Evolutionary conservation across 2,329 filamentous ascomycete species (phyloP).

Genomic region (Colletotrichum truncatum): DNA sequence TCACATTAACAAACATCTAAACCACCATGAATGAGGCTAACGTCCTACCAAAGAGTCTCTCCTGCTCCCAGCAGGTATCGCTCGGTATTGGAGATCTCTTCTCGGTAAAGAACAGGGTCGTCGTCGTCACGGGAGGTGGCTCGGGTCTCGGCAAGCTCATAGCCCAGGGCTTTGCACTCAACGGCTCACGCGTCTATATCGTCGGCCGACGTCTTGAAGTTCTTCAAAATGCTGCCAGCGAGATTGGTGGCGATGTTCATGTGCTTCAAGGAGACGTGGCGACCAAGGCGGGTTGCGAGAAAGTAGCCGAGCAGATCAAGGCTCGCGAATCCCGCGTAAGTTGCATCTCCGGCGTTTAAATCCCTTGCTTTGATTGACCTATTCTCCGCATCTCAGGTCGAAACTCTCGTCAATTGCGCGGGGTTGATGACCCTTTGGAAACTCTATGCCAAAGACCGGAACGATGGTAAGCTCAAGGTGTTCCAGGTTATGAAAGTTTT

Average conservation of each 20-base stretch:
- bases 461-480: constrained; percentile 21
- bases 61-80: constrained; percentile 33
- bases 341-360: neutral
- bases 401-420: constrained; percentile 38
- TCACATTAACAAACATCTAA: neutral
- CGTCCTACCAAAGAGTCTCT: neutral
- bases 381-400: constrained; percentile 29
- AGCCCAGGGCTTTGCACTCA: constrained; percentile 50
- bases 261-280: constrained; percentile 38
- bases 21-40: neutral
- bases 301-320: constrained; percentile 33
- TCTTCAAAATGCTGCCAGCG: constrained; percentile 44
- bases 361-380: neutral
- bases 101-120: constrained; percentile 47
- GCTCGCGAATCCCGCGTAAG: constrained; percentile 34
- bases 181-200: constrained; percentile 57
- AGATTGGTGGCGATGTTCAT: constrained; percentile 35
- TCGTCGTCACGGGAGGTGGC: constrained; percentile 55
- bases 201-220: constrained; percentile 51
- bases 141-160: constrained; percentile 56
- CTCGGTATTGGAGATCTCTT: constrained; percentile 42
- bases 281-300: constrained; percentile 35
- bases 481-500: neutral
- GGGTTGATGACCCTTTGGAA: constrained; percentile 36
- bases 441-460: constrained; percentile 29